Evolutionary conservation across 139 green algal species (phyloP).

Genomic region (Prasinococcaceae sp.): DNA sequence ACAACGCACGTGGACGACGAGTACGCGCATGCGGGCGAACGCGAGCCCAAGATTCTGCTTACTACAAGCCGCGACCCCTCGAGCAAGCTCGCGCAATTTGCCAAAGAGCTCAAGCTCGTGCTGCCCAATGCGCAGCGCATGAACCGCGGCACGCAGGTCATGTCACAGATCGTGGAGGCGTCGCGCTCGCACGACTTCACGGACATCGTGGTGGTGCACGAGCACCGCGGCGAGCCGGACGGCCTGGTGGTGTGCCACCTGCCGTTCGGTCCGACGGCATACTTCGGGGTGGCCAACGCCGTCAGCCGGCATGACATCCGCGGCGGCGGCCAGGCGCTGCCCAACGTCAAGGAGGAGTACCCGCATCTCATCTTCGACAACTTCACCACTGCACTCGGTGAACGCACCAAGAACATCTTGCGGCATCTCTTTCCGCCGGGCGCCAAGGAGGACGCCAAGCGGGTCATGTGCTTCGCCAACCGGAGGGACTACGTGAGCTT

Average conservation of each 20-base stretch:
- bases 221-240: constrained; percentile 92
- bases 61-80: constrained; percentile 87
- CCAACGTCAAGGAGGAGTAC: constrained; percentile 76
- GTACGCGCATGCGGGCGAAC: constrained; percentile 73
- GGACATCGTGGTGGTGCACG: constrained; percentile 92
- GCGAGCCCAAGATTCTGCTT: constrained; percentile 81
- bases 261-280: constrained; percentile 91
- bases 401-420: constrained; percentile 69
- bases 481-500: constrained; percentile 83
- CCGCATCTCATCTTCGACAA: constrained; percentile 88
- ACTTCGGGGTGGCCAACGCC: constrained; percentile 91
- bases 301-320: constrained; percentile 64
- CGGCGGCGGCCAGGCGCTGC: constrained; percentile 2
- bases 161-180: constrained; percentile 77
- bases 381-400: constrained; percentile 68
- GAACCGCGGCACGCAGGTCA: constrained; percentile 66
- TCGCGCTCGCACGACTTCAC: constrained; percentile 75
- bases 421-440: constrained; percentile 92
- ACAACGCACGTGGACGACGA: constrained; percentile 89
- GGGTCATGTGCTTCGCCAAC: constrained; percentile 74
- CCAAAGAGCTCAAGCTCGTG: constrained; percentile 93
- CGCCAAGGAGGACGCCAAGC: constrained; percentile 75
- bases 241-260: constrained; percentile 93
- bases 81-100: constrained; percentile 77
- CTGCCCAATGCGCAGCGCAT: constrained; percentile 81